Base-by-base conservation (phyloP, 2,329 filamentous ascomycete genomes). In the Epichloe aotearoae region DNA sequence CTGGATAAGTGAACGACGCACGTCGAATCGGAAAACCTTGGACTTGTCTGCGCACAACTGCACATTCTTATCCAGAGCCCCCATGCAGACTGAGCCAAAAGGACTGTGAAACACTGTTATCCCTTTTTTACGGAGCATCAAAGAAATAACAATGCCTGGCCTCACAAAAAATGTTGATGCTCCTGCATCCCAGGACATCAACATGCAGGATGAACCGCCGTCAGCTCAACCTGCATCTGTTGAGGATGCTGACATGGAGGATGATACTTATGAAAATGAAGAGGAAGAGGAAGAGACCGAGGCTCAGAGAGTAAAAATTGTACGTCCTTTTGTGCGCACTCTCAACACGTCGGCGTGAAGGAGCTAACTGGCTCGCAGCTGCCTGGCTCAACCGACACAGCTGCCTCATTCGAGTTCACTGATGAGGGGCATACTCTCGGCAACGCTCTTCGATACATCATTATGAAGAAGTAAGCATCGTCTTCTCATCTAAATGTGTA, bases 361-460 rank as follows among this genome's bases (percentile, higher is more conserved):
- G n/a, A n/a, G 40, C 47, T 50, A 34, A 50, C 42, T 50, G 8
- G 5, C 23, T 19, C 17, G 37, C 53, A 96, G 91, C 74, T 96
- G 30, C 85, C 88, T 37, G 90, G 90, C 46, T 86, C 87, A 50
- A 85, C 78, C 69, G 86, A 91, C 47, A 91, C 85, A 8, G 90
- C 90, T 4, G 93, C 93, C 33, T 95, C 89, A 15, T 98, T 97
- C 65, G 88, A 97, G 65, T 95, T 98, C 61, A 81, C 86, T 53
- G 83, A 88, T 44, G 93, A 98, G 71, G 89, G 94, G 42, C 93
- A 98, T 69, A 98, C 93, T 0, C 74, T 98, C 49, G 93, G 93
- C 30, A 98, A 98, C 68, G 88, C 90, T 10, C 71, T 98, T 59
- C 80, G 93, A 62, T 97, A 90, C 65, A 85, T 96, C 56, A 94